Conservation (phyloP, 1,284 basidiomycete genomes). For the Amanita bisporigera region DNA sequence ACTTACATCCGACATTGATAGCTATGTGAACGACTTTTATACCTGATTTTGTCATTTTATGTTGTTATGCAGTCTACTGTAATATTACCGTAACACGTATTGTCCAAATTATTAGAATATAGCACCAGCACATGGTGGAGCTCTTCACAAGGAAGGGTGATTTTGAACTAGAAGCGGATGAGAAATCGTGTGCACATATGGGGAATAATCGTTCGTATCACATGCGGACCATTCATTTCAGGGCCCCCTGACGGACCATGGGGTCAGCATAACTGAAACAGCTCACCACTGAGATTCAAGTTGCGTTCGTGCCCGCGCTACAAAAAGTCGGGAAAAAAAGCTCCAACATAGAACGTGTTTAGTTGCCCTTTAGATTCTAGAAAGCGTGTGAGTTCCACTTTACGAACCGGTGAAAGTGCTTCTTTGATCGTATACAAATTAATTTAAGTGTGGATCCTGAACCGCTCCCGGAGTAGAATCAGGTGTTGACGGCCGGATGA, state of each 20-base stretch:
- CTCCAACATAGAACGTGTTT: neutral
- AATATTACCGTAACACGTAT: neutral
- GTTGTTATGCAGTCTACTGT: neutral
- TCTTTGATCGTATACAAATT: neutral
- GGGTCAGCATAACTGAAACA: neutral
- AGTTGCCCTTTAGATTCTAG: neutral
- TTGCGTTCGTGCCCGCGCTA: neutral
- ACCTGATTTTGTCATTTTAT: neutral
- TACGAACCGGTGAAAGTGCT: neutral
- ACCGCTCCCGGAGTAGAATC: neutral
- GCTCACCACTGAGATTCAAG: neutral
- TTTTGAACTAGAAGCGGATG: neutral
- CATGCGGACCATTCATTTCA: neutral
- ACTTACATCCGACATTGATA: neutral
- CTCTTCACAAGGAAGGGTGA: no score
- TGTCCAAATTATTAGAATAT: neutral
- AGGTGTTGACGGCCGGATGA: neutral
- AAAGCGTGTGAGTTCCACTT: neutral
- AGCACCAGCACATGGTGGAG: no score
- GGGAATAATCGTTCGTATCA: no score
- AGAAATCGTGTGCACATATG: neutral
- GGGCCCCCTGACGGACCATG: neutral
- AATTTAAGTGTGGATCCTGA: neutral
- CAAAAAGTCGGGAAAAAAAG: neutral
- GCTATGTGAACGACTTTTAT: slow-evolving; percentile 1